phyloP scores from a whole-genome alignment of 2,329 filamentous ascomycete genomes.

The Madurella fahalii region DNA sequence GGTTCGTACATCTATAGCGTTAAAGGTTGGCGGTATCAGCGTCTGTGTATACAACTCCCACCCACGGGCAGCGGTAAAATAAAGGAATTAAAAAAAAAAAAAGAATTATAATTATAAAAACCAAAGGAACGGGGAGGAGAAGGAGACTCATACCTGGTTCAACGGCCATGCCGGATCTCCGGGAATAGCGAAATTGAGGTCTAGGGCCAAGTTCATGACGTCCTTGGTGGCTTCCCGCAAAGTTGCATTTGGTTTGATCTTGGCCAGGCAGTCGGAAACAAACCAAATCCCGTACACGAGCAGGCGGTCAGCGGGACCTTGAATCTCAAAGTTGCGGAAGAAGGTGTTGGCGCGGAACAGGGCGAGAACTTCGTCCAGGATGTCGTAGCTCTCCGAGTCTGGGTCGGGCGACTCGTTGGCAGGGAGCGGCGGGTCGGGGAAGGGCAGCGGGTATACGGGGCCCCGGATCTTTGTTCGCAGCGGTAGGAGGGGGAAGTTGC shows the following conservation, averaged over 20 bases:
- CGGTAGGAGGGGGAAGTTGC: slow-evolving; percentile 92
- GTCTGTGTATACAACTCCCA: neutral
- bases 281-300: slow-evolving; percentile 97
- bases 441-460: slow-evolving; percentile 80
- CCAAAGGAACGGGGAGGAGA: too few relatives aligned
- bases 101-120: too few relatives aligned
- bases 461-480: slow-evolving; percentile 92
- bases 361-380: slow-evolving; percentile 86
- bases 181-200: slow-evolving; percentile 88
- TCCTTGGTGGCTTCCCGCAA: slow-evolving; percentile 63
- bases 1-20: slow-evolving; percentile 75
- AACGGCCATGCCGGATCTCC: slow-evolving; percentile 90
- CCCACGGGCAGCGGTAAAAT: neutral
- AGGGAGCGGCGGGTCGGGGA: slow-evolving; percentile 53
- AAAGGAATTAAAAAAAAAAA: too few relatives aligned
- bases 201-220: slow-evolving; percentile 84
- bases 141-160: slow-evolving; percentile 72
- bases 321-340: slow-evolving; percentile 99
- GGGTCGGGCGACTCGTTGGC: slow-evolving; percentile 67
- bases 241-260: slow-evolving; percentile 72
- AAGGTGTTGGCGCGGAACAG: slow-evolving; percentile 98
- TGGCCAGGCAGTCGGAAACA: slow-evolving; percentile 82
- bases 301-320: slow-evolving; percentile 88
- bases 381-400: slow-evolving; percentile 90
- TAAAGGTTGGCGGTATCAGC: neutral